Base-by-base conservation (phyloP, 2,329 filamentous ascomycete species). In the Hypoxylon sp. region DNA sequence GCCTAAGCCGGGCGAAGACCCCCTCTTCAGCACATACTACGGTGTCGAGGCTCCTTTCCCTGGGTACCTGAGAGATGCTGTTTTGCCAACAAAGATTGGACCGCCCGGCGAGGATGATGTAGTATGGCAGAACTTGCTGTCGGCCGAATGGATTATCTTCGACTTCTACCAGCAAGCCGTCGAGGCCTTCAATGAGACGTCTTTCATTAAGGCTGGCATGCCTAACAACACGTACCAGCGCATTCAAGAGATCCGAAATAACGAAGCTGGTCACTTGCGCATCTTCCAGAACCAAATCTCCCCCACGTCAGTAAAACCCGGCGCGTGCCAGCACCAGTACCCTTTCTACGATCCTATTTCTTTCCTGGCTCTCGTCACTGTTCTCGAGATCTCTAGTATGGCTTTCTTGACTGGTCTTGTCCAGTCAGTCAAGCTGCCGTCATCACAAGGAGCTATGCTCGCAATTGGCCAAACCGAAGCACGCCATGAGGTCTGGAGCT, bases 61-160 rank as follows among this genome's bases (percentile, higher is more conserved):
- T 3, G 81, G 73, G 10, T 80, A 81, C 54, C 71, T 78, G 29
- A 78, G 77, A 5, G 74, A 72, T 57, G 72, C 79, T 11, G 73
- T 82, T 52, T 58, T 79, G 39, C 73, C 73, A 10, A 74, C 73
- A 10, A 52, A 70, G 55, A 31, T 22, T 4, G 73, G 73, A 0
- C 68, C 77, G n/a, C 73, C 79, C 0, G 81, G 74, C 1, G 72
- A 74, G 3, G 82, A 84, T 52, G 82, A 84, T 60, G 65, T 79
- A 9, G 77, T 83, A 11, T 83, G 79, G 72, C 82, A 84, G 71
- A 84, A 83, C 63, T 76, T 84, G 2, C 76, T 83, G 1, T 72
- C 75, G 24, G 82, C 82, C 14, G 82, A 84, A 73, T 84, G 82
- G 82, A 73, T 78, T 22, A 82, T 84, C 68, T 84, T 79, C 73